A percentile compares a stretch with the other conserved stretches of the same genome.
These are phyloP conservation scores for Selenicereus undatus DNA, from an alignment of 148 eudicot genomes.

Conservation along the genomic window DNA sequence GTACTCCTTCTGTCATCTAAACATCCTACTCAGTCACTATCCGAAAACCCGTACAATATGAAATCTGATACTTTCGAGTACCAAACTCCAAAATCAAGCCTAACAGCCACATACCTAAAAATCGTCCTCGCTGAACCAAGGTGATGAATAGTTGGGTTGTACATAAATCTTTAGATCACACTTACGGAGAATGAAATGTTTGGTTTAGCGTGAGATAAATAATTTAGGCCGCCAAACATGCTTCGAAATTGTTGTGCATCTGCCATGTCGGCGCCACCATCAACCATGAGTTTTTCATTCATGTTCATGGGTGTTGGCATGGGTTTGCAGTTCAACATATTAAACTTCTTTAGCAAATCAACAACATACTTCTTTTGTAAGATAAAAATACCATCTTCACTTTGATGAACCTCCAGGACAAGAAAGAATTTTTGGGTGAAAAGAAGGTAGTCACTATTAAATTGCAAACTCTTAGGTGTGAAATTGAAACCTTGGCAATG, in stretches of 20 bases:
- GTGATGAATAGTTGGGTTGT: background rate
- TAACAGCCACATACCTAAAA: background rate
- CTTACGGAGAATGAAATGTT: conserved; percentile 13
- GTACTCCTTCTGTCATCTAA: background rate
- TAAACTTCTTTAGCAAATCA: too few relatives aligned
- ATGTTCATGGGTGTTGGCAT: conserved; percentile 10
- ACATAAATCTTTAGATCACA: background rate
- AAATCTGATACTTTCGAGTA: background rate
- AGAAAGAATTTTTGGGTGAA: too few relatives aligned
- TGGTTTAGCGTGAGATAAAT: conserved; percentile 8
- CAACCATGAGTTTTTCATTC: background rate
- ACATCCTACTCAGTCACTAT: background rate
- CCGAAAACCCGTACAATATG: background rate
- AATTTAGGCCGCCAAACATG: conserved; percentile 17
- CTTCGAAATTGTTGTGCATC: background rate
- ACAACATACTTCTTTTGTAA: too few relatives aligned
- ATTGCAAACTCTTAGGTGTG: too few relatives aligned
- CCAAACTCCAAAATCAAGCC: background rate
- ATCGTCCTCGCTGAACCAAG: background rate
- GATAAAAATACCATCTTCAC: too few relatives aligned
- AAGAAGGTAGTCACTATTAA: too few relatives aligned
- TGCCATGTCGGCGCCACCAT: conserved; percentile 7
- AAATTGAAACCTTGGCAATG: too few relatives aligned
- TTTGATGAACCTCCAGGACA: too few relatives aligned
- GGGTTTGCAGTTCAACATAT: too few relatives aligned